phyloP scores from a whole-genome alignment of 108 stramenopile genomes.

The Cylindrotheca closterium region DNA sequence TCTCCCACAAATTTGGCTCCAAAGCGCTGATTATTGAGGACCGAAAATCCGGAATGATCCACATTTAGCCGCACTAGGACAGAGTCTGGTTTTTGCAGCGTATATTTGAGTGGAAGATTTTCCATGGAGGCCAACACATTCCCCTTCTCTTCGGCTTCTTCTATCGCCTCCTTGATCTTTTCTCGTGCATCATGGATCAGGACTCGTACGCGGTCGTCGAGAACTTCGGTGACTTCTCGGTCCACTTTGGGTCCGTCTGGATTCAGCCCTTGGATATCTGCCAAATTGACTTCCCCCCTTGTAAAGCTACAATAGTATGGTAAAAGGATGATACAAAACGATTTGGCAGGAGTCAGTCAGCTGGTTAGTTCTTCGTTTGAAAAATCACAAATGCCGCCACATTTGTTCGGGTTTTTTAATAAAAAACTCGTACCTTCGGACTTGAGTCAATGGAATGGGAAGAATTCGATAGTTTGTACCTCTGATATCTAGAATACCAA shows the following conservation, averaged over 20 bases:
- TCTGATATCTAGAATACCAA: slow-evolving; percentile 81
- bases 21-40: slow-evolving; percentile 90
- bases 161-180: slow-evolving; percentile 34
- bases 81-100: slow-evolving; percentile 70
- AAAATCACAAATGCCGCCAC: too few relatives aligned
- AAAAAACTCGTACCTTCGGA: slow-evolving; percentile 32
- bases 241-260: slow-evolving; percentile 82
- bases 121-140: slow-evolving; percentile 26
- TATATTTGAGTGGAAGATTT: slow-evolving; percentile 40
- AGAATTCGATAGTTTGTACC: slow-evolving; percentile 71
- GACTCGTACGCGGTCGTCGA: slow-evolving; percentile 63
- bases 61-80: slow-evolving; percentile 93
- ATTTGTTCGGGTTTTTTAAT: too few relatives aligned
- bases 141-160: slow-evolving; percentile 32
- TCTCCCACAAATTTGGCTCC: slow-evolving; percentile 89
- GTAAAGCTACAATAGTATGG: too few relatives aligned
- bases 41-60: slow-evolving; percentile 93
- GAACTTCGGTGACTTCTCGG: slow-evolving; percentile 51
- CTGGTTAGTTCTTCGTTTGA: too few relatives aligned
- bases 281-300: slow-evolving; percentile 62
- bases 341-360: too few relatives aligned
- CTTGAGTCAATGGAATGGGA: slow-evolving; percentile 74
- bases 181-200: slow-evolving; percentile 60
- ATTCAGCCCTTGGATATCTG: slow-evolving; percentile 51
- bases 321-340: too few relatives aligned